These are phyloP conservation scores for Thyridium curvatum DNA, from an alignment of 2,329 filamentous ascomycete species.

Conservation along the genomic window DNA sequence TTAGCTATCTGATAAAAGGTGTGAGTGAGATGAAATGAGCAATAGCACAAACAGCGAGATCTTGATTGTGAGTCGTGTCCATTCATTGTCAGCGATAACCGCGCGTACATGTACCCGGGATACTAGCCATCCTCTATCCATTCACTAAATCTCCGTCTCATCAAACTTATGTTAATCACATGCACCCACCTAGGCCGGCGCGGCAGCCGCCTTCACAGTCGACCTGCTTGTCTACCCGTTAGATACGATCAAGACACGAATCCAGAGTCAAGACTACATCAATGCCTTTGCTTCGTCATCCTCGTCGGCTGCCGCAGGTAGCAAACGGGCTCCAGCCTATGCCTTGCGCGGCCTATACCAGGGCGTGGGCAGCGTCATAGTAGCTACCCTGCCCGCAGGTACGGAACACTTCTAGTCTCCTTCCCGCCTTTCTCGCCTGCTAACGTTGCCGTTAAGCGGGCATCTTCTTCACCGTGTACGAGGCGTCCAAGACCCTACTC, in stretches of 20 bases:
- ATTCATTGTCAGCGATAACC: background rate
- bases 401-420: slow-evolving; percentile 10
- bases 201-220: slow-evolving; percentile 77
- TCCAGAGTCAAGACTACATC: slow-evolving; percentile 72
- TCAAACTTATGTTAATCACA: background rate
- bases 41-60: slow-evolving; percentile 9
- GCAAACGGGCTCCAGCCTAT: slow-evolving; percentile 29
- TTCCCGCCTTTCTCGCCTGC: background rate
- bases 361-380: slow-evolving; percentile 75
- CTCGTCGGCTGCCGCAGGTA: slow-evolving; percentile 44
- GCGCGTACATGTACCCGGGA: background rate
- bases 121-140: background rate
- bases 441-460: slow-evolving; percentile 47
- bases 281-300: slow-evolving; percentile 50
- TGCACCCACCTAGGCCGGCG: slow-evolving; percentile 59
- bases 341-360: slow-evolving; percentile 73
- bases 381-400: slow-evolving; percentile 87
- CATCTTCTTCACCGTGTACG: slow-evolving; percentile 87
- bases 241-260: slow-evolving; percentile 83
- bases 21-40: slow-evolving; percentile 3
- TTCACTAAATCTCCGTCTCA: background rate
- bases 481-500: slow-evolving; percentile 63
- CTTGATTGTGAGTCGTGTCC: slow-evolving; percentile 6
- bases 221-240: slow-evolving; percentile 82
- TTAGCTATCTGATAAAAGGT: too few species aligned